Base-by-base conservation (phyloP, 1,139 yeast species). In the Protomyces inouyei region DNA sequence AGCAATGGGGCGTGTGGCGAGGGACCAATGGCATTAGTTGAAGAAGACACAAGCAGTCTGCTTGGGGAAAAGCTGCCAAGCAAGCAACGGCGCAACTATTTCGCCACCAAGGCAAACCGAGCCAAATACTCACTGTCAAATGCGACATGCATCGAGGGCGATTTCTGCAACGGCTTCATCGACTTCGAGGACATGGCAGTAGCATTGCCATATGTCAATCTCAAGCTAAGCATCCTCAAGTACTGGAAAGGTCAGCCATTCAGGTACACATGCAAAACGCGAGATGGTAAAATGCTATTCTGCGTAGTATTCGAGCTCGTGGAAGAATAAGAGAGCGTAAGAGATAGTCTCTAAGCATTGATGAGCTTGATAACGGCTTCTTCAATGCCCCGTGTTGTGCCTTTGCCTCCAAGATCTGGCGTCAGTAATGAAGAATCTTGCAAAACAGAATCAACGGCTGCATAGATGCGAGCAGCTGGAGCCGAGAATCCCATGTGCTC, bases 381-480 rank as follows among this genome's bases (percentile, higher is more conserved):
- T 69, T 87, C 79, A 68, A 95, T 98, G 70, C 93, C 86, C 73
- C 87, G 86, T 68, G 98, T 93, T 64, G 93, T 75, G 66, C 95
- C 85, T 66, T 80, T 79, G 73, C 98, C 98, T 69, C 98, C 98
- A 74, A 93, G 82, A 77, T 93, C 98, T 66, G 98, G 98, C 57
- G 98, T 92, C 76, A 84, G 87, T 76, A 92, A 80, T 71, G 80
- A 77, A 75, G 89, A 87, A 75, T 87, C 97, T 70, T 83, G 78
- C 78, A 93, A 83, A 80, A 91, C 90, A 68, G 93, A 95, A 76
- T 93, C 97, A 65, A 93, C 98, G 64, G 98, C 98, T 73, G 83
- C 84, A 80, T 92, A 88, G 72, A 95, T 93, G 73, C 86, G 85
- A 68, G 95, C 91, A 67, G 98, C 98, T 65, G 97, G 90, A 71